Base-by-base conservation (phyloP, 1,139 yeast genomes). In the Wickerhamomyces sp. region DNA sequence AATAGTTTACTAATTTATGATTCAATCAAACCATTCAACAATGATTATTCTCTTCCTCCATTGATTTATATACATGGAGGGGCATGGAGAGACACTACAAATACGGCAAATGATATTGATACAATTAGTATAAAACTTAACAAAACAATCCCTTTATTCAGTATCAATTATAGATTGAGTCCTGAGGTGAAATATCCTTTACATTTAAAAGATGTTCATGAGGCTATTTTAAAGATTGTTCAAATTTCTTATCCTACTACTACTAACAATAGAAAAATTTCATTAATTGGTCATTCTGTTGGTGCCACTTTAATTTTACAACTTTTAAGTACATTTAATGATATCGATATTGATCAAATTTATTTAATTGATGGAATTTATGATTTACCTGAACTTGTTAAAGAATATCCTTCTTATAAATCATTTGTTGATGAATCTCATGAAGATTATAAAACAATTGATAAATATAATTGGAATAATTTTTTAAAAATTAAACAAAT, bases 51-150 rank as follows among this genome's bases (percentile, higher is more conserved):
- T 6, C 14, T 31, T 13, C 32, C 49, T 2, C 60, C 62, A 6
- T 40, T 64, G 30, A 51, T 88, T 1, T 81, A 79, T 53, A 74
- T 89, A 35, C 96, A 89, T 61, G 96, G 96, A 0, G 96, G 96
- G 0, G 95, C 93, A 0, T 89, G 96, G 96, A 68, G 87, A 53
- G 95, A 86, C 58, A 79, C 81, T 0, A 61, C 53, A 2, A 82
- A 84, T 59, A 79, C 87, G 0, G 75, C 63, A 42, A 65, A 71
- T 40, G 94, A 85, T 58, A 81, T 79, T 47, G 66, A 67, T 15
- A 57, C 58, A 5, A 57, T 84, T 47, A 61, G 71, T 3, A 47
- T 43, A 2, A 10, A 14, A 10, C 39, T 61, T 15, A 34, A 50
- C 38, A 35, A 41, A 13, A 11, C 44, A 3, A 50, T 48, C n/a